phyloP scores from a whole-genome alignment of 139 green algal genomes.

The Coelastrella sp. region DNA sequence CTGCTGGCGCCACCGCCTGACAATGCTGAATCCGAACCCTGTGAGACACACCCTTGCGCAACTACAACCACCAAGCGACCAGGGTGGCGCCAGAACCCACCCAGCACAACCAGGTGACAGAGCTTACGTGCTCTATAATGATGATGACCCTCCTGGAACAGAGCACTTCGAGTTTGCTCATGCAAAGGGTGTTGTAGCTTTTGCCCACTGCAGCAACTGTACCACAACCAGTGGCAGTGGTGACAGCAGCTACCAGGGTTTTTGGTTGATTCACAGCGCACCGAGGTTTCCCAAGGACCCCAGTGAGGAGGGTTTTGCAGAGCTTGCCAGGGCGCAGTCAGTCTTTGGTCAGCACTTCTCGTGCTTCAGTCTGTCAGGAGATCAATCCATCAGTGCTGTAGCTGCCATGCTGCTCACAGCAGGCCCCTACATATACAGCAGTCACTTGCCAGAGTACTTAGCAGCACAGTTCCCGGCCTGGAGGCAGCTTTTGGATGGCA shows the following conservation, averaged over 20 bases:
- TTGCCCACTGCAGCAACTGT: conserved; percentile 33
- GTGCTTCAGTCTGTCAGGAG: conserved; percentile 23
- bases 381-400: neutral
- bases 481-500: neutral
- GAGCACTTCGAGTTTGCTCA: conserved; percentile 44
- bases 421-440: conserved; percentile 42
- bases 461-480: conserved; percentile 12
- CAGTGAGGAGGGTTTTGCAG: neutral
- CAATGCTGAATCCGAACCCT: conserved; percentile 40
- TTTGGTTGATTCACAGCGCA: conserved; percentile 44
- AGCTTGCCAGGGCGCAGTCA: conserved; percentile 13
- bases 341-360: conserved; percentile 47
- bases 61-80: conserved; percentile 1
- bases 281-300: conserved; percentile 32
- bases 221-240: neutral
- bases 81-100: conserved; percentile 7
- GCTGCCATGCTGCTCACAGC: conserved; percentile 22
- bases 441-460: neutral
- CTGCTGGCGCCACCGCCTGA: conserved; percentile 37
- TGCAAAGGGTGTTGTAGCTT: conserved; percentile 43
- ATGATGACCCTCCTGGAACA: conserved; percentile 29
- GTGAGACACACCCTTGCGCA: conserved; percentile 27
- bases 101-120: neutral
- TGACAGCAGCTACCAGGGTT: conserved; percentile 6
- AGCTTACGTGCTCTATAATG: conserved; percentile 38